Evolutionary conservation across 1,284 basidiomycete species (phyloP).

Genomic region (Irpex lacteus): DNA sequence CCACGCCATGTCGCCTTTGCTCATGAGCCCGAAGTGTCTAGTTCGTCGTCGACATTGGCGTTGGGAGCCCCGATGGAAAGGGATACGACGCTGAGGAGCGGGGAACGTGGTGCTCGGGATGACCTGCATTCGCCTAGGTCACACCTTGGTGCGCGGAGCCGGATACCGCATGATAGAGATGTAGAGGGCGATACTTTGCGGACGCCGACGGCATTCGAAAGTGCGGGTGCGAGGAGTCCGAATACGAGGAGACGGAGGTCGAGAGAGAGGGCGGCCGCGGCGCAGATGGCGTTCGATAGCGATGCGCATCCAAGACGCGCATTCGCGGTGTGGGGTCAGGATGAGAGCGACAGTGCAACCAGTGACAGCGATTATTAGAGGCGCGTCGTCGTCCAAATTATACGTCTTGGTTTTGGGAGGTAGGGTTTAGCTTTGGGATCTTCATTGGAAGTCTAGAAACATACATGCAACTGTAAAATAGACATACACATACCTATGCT

Average conservation of each 20-base stretch:
- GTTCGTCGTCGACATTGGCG: conserved; percentile 36
- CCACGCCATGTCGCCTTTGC: conserved; percentile 53
- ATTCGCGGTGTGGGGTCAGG: conserved; percentile 82
- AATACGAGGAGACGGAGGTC: conserved; percentile 25
- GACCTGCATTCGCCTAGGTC: conserved; percentile 46
- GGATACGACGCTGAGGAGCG: conserved; percentile 30
- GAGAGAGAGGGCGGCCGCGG: conserved; percentile 29
- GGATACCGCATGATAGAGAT: conserved; percentile 53
- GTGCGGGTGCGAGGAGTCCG: background rate
- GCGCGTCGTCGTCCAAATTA: too few species aligned
- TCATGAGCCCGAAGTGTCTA: conserved; percentile 31
- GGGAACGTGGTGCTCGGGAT: conserved; percentile 43
- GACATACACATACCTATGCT: background rate
- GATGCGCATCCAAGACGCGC: conserved; percentile 53
- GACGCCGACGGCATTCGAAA: conserved; percentile 58
- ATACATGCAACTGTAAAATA: background rate
- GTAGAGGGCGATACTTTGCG: conserved; percentile 47
- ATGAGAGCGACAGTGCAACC: conserved; percentile 82
- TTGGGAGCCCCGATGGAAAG: conserved; percentile 28
- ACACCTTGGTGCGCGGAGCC: conserved; percentile 44
- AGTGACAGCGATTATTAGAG: conserved; percentile 57
- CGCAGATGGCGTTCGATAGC: conserved; percentile 33
- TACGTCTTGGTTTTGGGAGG: background rate
- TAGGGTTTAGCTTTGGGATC: background rate
- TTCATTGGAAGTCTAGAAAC: background rate